Conservation (phyloP, 2,329 filamentous ascomycete species). For the Penicillium sp. region DNA sequence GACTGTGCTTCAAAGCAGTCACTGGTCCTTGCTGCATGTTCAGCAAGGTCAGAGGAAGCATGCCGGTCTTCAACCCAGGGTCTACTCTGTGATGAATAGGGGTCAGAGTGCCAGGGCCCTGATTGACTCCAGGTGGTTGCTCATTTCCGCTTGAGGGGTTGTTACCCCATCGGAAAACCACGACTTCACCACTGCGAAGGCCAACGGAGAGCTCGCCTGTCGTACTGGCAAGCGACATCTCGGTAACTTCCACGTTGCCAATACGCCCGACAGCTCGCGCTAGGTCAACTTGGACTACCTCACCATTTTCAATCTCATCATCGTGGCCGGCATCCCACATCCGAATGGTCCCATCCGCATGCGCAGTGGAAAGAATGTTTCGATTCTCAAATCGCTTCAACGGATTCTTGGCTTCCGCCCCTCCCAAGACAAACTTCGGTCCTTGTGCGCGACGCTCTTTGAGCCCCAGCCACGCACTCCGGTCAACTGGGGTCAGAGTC, state of each 20-base stretch:
- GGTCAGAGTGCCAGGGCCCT: constrained; percentile 64
- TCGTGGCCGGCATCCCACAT: constrained; percentile 89
- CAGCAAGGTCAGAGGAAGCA: constrained; percentile 74
- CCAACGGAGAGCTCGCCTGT: constrained; percentile 84
- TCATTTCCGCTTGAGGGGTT: constrained; percentile 69
- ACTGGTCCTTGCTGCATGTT: constrained; percentile 78
- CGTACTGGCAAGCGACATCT: constrained; percentile 71
- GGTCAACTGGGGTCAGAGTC: constrained; percentile 65
- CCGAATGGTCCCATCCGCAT: constrained; percentile 85
- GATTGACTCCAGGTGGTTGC: constrained; percentile 46
- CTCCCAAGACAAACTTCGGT: constrained; percentile 71
- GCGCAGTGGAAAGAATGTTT: constrained; percentile 78
- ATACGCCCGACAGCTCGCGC: constrained; percentile 74
- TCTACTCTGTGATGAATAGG: constrained; percentile 70
- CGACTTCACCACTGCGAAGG: constrained; percentile 72
- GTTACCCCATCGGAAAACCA: constrained; percentile 80
- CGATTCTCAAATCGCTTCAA: constrained; percentile 73
- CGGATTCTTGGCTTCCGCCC: constrained; percentile 63
- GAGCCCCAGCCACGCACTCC: constrained; percentile 82
- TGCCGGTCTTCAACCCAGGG: constrained; percentile 65
- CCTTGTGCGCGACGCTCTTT: constrained; percentile 75
- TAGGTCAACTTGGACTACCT: constrained; percentile 77
- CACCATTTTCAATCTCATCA: constrained; percentile 85
- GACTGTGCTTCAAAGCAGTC: constrained; percentile 74
- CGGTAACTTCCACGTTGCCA: constrained; percentile 67